Percentiles rank a stretch among this genome's conserved stretches.
These are phyloP conservation scores for Corynespora cassiicola DNA, from an alignment of 2,329 filamentous ascomycete species.

Conservation along the genomic window DNA sequence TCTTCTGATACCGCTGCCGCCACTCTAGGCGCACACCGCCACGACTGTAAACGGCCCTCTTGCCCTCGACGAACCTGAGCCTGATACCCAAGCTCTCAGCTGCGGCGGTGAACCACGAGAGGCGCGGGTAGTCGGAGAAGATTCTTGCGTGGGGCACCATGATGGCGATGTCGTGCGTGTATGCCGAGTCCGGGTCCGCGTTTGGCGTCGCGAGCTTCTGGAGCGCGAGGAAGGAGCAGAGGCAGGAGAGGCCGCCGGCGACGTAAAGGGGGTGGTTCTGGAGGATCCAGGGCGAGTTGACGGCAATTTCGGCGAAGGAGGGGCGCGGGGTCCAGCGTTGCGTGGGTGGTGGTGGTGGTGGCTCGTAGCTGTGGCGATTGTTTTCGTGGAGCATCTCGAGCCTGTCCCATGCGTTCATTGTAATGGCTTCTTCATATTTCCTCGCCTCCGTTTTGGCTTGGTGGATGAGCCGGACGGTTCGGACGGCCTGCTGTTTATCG, in stretches of 20 bases:
- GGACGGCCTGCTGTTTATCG: no score
- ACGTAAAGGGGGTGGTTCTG: conserved; percentile 13
- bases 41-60: background rate
- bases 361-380: no score
- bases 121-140: conserved; percentile 13
- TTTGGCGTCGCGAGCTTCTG: conserved; percentile 17
- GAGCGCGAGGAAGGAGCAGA: conserved; percentile 18
- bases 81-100: conserved; percentile 21
- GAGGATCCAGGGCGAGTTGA: background rate
- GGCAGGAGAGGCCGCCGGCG: conserved; percentile 12
- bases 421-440: no score
- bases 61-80: conserved; percentile 17
- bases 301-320: background rate
- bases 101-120: conserved; percentile 20
- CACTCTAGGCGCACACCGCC: conserved; percentile 13
- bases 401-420: no score
- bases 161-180: conserved; percentile 18
- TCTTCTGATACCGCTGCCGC: conserved; percentile 26
- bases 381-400: no score
- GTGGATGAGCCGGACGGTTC: no score
- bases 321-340: background rate
- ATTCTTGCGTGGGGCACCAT: conserved; percentile 12
- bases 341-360: background rate
- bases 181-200: background rate
- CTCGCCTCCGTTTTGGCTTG: no score